Evolutionary conservation across 2,329 filamentous ascomycete species (phyloP).

Genomic region (Pseudogymnoascus sp.): DNA sequence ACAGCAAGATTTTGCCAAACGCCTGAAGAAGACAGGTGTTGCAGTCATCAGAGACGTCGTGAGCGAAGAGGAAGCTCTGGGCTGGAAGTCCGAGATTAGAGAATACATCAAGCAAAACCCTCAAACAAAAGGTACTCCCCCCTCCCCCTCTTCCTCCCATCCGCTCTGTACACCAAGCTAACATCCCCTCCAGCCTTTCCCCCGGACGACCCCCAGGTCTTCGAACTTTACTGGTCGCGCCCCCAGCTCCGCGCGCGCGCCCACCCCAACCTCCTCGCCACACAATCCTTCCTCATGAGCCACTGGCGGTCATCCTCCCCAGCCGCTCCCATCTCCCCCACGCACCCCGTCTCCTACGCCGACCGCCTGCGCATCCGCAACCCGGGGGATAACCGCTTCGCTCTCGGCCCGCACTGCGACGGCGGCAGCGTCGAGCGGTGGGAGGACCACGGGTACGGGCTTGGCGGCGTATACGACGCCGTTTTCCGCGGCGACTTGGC

Average conservation of each 20-base stretch:
- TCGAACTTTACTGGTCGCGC: slow-evolving; percentile 67
- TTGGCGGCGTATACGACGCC: slow-evolving; percentile 59
- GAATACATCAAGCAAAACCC: slow-evolving; percentile 59
- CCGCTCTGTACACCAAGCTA: background rate
- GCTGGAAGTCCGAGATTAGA: slow-evolving; percentile 55
- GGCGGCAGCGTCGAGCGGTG: slow-evolving; percentile 68
- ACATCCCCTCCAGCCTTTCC: slow-evolving; percentile 45
- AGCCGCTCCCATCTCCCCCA: slow-evolving; percentile 36
- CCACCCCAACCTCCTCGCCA: slow-evolving; percentile 53
- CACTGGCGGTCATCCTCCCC: slow-evolving; percentile 44
- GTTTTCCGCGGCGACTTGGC: slow-evolving; percentile 74
- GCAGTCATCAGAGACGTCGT: slow-evolving; percentile 57
- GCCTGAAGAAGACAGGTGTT: slow-evolving; percentile 20
- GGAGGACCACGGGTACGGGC: slow-evolving; percentile 61
- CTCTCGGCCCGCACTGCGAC: slow-evolving; percentile 65
- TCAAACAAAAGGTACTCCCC: slow-evolving; percentile 35
- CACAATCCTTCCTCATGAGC: slow-evolving; percentile 54
- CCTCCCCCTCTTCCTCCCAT: background rate
- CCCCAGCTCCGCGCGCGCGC: slow-evolving; percentile 59
- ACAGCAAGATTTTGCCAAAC: slow-evolving; percentile 12
- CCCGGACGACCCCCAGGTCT: slow-evolving; percentile 57
- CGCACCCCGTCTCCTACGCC: slow-evolving; percentile 56
- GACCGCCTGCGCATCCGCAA: slow-evolving; percentile 57
- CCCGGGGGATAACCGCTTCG: slow-evolving; percentile 62
- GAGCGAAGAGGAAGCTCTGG: slow-evolving; percentile 51